These are phyloP conservation scores for Stentor coeruleus DNA, from an alignment of 73 alveolate species.

Conservation along the genomic window DNA sequence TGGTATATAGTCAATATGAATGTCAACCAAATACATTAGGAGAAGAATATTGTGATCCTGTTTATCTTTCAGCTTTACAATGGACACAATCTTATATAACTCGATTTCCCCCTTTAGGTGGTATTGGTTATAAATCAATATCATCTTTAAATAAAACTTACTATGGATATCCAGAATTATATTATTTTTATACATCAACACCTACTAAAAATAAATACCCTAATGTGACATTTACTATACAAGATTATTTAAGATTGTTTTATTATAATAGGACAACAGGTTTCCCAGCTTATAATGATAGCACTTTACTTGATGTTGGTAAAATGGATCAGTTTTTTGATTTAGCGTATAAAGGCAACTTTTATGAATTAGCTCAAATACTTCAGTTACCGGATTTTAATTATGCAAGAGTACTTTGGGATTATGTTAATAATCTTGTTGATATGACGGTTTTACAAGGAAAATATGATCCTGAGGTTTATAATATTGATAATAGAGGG, in stretches of 20 bases:
- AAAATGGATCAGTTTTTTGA: conserved; percentile 6
- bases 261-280: conserved; percentile 12
- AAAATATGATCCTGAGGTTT: not conserved
- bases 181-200: not conserved
- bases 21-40: not conserved
- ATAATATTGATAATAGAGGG: conserved; percentile 20
- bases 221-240: not conserved
- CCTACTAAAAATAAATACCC: not conserved
- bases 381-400: not conserved
- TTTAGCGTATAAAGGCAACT: conserved; percentile 7
- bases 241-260: conserved; percentile 6
- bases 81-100: conserved; percentile 11
- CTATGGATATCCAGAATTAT: conserved; percentile 24
- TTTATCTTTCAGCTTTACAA: conserved; percentile 16
- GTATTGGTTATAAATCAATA: not conserved
- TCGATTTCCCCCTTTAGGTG: not conserved
- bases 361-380: not conserved
- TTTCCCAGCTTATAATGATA: not conserved
- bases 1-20: not conserved
- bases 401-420: conserved; percentile 19
- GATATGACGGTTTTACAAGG: conserved; percentile 23
- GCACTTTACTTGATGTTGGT: conserved; percentile 20
- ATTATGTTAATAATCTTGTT: not conserved
- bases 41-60: conserved; percentile 11
- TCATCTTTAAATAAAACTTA: not conserved